These are phyloP conservation scores for Elymus sibiricus DNA, from an alignment of 176 grass and related monocot species.

Conservation along the genomic window DNA sequence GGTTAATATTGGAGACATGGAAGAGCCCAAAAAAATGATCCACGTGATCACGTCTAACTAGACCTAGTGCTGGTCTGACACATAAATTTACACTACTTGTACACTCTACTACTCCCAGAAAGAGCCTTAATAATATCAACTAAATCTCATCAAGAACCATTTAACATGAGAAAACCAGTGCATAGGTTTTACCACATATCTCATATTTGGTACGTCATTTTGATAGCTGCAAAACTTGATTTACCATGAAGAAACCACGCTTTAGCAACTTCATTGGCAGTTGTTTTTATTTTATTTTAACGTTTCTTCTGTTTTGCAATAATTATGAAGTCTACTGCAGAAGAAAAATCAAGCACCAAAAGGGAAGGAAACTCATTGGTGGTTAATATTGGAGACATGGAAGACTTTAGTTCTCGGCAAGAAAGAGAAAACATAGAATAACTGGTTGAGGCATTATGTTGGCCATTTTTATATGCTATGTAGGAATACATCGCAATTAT, in stretches of 20 bases:
- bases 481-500: background rate
- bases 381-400: background rate
- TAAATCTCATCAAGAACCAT: background rate
- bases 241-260: background rate
- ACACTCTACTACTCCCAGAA: background rate
- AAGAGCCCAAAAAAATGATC: background rate
- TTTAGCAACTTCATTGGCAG: background rate
- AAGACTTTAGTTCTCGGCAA: background rate
- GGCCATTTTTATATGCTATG: background rate
- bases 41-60: background rate
- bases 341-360: background rate
- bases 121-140: background rate
- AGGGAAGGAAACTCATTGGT: background rate
- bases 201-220: background rate
- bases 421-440: background rate
- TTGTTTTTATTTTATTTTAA: background rate
- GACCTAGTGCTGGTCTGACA: background rate
- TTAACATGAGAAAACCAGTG: background rate
- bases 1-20: no score
- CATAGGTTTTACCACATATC: background rate
- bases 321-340: background rate
- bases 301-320: background rate
- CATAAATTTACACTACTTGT: background rate
- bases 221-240: constrained; percentile 3
- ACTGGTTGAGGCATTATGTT: background rate